Evolutionary conservation across 1,139 yeast genomes (phyloP), one percentile per base, ranked within the genome.

Genomic region (Yamadazyma epiphylla): DNA sequence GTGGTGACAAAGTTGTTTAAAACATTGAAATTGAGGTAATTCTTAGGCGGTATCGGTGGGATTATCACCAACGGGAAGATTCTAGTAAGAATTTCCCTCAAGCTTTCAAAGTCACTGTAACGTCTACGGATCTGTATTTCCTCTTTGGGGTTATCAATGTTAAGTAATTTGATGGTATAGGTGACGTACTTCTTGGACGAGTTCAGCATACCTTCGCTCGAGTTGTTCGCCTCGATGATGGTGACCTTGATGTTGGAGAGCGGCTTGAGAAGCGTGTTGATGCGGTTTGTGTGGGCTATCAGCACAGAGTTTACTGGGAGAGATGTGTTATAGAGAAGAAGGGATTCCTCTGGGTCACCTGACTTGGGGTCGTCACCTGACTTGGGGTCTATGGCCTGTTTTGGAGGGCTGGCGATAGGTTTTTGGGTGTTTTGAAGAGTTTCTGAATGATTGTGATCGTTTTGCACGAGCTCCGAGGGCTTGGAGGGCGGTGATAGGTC

Each of bases 11-110:
- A 39, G 1, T 64, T 67, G 36, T 63, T 64, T 30, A 67, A 49
- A 26, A 60, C 46, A 5, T 57, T 54, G 27, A 67, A 55, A 28
- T 60, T 60, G 27, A 64, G 49, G 41, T 66, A 68, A 38, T 91
- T 95, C 56, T 91, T 91, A 41, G 89, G 96, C 0, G 98, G 98
- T 22, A 94, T 87, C 0, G 97, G 96, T 2, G 98, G 98, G 5
- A 91, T 75, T 5, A 91, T 70, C 10, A 80, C 58, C 27, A 94
- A 77, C 2, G 98, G 97, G 49, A 85, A 88, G 21, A 86, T 61
- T 49, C 78, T 78, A 5, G 79, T 65, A 15, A 91, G 66, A 3
- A 81, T 73, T 22, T 71, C 79, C 34, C 96, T 63, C 24, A 91
- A 68, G 34, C 85, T 76, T 47, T 87, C 97, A 54, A 91, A 91